phyloP scores from a whole-genome alignment of 164 flowering plant species.

The Tinospora cordifolia region DNA sequence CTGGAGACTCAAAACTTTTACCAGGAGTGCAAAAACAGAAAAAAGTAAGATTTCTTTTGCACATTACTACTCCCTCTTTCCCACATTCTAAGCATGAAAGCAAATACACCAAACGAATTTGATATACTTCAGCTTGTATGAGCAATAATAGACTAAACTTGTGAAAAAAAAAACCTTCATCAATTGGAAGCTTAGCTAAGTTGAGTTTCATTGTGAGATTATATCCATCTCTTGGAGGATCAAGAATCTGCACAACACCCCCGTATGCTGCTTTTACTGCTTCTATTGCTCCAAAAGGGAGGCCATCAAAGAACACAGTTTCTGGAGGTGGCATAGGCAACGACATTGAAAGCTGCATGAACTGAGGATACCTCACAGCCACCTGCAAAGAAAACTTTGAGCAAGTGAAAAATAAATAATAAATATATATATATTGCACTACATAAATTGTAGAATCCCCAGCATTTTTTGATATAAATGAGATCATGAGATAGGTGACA shows the following conservation, averaged over 20 bases:
- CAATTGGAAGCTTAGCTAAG: conserved; percentile 73
- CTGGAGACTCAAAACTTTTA: too few species aligned
- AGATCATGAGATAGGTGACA: background rate
- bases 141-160: conserved; percentile 45
- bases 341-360: conserved; percentile 61
- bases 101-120: background rate
- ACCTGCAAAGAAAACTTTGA: conserved; percentile 38
- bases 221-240: conserved; percentile 95
- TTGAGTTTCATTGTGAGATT: conserved; percentile 85
- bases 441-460: background rate
- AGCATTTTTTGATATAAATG: background rate
- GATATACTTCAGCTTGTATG: conserved; percentile 13
- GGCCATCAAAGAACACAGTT: conserved; percentile 64
- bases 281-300: conserved; percentile 88
- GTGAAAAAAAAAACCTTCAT: conserved; percentile 74
- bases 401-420: conserved; percentile 6
- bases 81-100: background rate
- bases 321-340: conserved; percentile 86
- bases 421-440: too few species aligned
- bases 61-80: background rate
- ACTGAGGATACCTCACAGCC: conserved; percentile 66
- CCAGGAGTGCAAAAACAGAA: too few species aligned
- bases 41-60: background rate
- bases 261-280: conserved; percentile 86
- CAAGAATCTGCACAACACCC: conserved; percentile 71